phyloP scores from a whole-genome alignment of 179 eudicot species.

The Drosera spatulata region DNA sequence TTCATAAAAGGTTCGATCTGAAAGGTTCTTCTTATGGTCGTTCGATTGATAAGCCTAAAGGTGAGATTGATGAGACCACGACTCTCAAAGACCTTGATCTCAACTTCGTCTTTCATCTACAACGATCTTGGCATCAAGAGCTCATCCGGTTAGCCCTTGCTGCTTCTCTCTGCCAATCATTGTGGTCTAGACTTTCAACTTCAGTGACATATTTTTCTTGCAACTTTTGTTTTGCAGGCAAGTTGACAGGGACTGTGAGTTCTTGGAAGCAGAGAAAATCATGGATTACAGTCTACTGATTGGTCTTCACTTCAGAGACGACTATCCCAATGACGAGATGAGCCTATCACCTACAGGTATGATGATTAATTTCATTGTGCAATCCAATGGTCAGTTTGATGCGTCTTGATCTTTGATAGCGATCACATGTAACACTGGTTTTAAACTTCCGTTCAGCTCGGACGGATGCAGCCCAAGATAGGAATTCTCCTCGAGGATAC shows the following conservation, averaged over 20 bases:
- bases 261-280: slow-evolving; percentile 81
- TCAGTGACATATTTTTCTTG: background rate
- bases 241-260: slow-evolving; percentile 84
- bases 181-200: background rate
- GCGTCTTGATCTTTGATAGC: no score
- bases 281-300: slow-evolving; percentile 96
- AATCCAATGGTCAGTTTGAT: no score
- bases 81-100: slow-evolving; percentile 95
- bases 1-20: slow-evolving; percentile 85
- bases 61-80: slow-evolving; percentile 90
- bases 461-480: slow-evolving; percentile 37
- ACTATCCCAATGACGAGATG: slow-evolving; percentile 38
- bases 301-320: slow-evolving; percentile 89
- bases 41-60: slow-evolving; percentile 66
- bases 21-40: slow-evolving; percentile 98
- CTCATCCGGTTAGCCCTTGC: slow-evolving; percentile 43
- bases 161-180: background rate
- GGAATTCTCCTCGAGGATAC: slow-evolving; percentile 52
- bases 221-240: slow-evolving; percentile 38
- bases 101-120: slow-evolving; percentile 72
- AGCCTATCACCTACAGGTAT: slow-evolving; percentile 51
- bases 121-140: slow-evolving; percentile 73
- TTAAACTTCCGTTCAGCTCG: slow-evolving; percentile 10
- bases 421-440: no score
- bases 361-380: background rate